Base-by-base conservation (phyloP, 2,329 filamentous ascomycete genomes). In the Nothopassalora personata region DNA sequence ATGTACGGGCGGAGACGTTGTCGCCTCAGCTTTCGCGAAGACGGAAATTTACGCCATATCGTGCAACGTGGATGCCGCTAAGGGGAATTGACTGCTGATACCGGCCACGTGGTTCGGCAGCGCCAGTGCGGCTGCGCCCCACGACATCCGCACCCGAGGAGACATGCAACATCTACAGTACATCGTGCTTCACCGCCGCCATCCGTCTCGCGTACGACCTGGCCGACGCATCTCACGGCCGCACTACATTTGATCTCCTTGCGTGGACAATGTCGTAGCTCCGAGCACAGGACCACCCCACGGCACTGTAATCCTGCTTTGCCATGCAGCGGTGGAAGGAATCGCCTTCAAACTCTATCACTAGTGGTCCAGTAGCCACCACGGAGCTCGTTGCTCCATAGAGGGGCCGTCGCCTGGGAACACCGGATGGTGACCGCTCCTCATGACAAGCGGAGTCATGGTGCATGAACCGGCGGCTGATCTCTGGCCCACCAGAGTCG, bases 251-350 rank as follows among this genome's bases (percentile, higher is more conserved):
- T 15, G 28, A 13, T 33, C 49, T 34, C 49, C 49, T 51, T 51
- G 49, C 49, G 49, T 51, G 15, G 15, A 3, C 15, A n/a, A 33
- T 34, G 49, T 51, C 15, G 49, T 51, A 51, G 49, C 49, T 34
- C 49, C 49, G 27, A 11, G 49, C n/a, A 51, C 49, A 51, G 49
- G 23, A 51, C 49, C 49, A 51, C 49, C 34, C 27, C n/a, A 33
- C 30, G n/a, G 27, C 49, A 51, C 30, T 43, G 39, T 28, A 19
- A 51, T 51, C 49, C 49, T 51, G 49, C 27, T 51, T 34, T 15
- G 28, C 49, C 49, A 34, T 30, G 49, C 49, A 31, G 30, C 49
- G 23, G 49, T 51, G 27, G 49, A 33, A 31, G 30, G 23, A 13
- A 30, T 28, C 23, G 28, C 30, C 10, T 34, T 10, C 49, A 19